Conservation (phyloP, 805 yeast species). For the Candida sanyiensis region DNA sequence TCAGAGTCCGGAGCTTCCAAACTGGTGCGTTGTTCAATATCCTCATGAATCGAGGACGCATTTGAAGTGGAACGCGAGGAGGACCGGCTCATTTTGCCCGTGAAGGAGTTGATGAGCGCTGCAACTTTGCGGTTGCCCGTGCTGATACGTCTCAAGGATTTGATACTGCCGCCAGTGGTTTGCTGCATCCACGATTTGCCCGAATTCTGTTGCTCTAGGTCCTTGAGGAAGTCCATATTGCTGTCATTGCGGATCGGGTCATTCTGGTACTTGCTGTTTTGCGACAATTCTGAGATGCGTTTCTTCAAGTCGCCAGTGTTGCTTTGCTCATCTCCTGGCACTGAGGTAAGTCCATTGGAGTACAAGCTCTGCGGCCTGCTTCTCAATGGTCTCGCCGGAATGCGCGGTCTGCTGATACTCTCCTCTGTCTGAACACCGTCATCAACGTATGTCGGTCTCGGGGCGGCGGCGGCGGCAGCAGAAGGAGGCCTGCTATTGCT, state of each 20-base stretch:
- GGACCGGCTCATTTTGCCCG: slow-evolving; percentile 25
- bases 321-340: slow-evolving; percentile 5
- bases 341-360: too few relatives aligned
- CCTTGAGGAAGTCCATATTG: slow-evolving; percentile 35
- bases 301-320: slow-evolving; percentile 19
- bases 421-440: slow-evolving; percentile 23
- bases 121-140: slow-evolving; percentile 23
- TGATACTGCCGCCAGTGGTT: slow-evolving; percentile 29
- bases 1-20: slow-evolving; percentile 12
- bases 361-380: slow-evolving; percentile 35
- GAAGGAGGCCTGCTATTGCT: slow-evolving; percentile 1
- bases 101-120: slow-evolving; percentile 22
- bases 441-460: slow-evolving; percentile 24
- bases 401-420: not conserved
- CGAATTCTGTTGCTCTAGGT: slow-evolving; percentile 32
- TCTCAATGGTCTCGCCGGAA: slow-evolving; percentile 5
- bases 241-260: slow-evolving; percentile 26
- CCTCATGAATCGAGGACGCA: slow-evolving; percentile 26
- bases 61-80: slow-evolving; percentile 25
- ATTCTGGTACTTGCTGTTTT: slow-evolving; percentile 17
- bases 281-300: slow-evolving; percentile 11
- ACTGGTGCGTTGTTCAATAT: slow-evolving; percentile 17
- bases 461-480: slow-evolving; percentile 12
- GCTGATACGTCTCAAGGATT: slow-evolving; percentile 25
- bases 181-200: slow-evolving; percentile 30